These are phyloP conservation scores for Cnidoscolus chayamansa DNA, from an alignment of 441 rosid genomes.

Conservation along the genomic window DNA sequence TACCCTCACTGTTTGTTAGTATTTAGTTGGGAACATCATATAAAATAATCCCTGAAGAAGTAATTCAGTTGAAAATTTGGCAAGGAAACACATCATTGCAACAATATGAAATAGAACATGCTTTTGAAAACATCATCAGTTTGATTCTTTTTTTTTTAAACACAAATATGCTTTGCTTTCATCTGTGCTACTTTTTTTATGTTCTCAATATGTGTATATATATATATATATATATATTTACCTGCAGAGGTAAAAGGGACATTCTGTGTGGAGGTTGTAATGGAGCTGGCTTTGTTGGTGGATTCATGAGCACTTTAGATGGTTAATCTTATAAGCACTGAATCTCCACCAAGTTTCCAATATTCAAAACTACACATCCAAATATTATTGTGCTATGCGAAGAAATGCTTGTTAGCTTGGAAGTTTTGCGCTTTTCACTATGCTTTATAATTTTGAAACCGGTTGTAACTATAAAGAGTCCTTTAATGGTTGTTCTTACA, in stretches of 20 bases:
- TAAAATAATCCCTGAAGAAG: no score
- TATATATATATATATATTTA: neutral
- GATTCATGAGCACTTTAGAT: conserved; percentile 81
- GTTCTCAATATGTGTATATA: neutral
- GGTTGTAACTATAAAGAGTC: no score
- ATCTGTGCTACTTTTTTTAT: no score
- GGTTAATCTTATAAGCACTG: conserved; percentile 23
- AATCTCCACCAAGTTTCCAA: neutral
- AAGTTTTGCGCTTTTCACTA: no score
- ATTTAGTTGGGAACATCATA: no score
- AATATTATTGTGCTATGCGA: neutral
- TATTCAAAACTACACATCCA: neutral
- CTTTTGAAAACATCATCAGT: neutral
- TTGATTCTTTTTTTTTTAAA: neutral
- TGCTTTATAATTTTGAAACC: no score
- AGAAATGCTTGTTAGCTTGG: neutral
- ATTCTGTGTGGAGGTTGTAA: conserved; percentile 78
- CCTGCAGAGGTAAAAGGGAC: conserved; percentile 74
- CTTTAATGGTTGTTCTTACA: no score
- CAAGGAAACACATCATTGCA: no score
- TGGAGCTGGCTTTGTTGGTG: conserved; percentile 94
- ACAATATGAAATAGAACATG: no score
- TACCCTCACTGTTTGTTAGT: neutral
- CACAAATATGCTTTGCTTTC: neutral
- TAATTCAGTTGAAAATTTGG: no score